Conservation (phyloP, 768 basidiomycete species). For the Rhodotorula taiwanensis region DNA sequence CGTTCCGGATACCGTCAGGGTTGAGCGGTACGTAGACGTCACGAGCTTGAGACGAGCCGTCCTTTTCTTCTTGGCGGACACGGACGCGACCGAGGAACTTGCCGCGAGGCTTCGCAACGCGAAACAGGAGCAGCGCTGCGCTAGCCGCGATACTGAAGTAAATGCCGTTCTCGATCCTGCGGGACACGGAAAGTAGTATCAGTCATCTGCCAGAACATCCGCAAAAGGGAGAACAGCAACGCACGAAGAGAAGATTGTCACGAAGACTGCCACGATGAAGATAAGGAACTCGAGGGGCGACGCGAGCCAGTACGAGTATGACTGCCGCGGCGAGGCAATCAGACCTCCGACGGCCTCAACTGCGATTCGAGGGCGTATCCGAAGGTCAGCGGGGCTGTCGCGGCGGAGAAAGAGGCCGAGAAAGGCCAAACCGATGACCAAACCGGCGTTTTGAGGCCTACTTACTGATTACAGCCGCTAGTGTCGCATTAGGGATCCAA, state of each 20-base stretch:
- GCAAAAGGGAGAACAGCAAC: too few species aligned
- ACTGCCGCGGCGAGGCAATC: conserved; percentile 71
- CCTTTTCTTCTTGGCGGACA: conserved; percentile 47
- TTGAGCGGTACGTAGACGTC: conserved; percentile 78
- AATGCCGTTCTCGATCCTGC: conserved; percentile 68
- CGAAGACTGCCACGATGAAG: conserved; percentile 44
- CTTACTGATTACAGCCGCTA: conserved; percentile 94
- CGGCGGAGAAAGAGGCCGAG: conserved; percentile 15
- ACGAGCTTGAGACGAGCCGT: conserved; percentile 50
- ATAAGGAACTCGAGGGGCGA: conserved; percentile 65
- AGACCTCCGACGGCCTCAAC: conserved; percentile 50
- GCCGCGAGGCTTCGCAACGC: conserved; percentile 78
- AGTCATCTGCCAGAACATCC: too few species aligned
- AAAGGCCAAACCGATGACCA: conserved; percentile 69
- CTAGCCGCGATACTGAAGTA: conserved; percentile 58
- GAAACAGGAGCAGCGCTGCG: conserved; percentile 69
- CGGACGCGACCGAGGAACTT: conserved; percentile 81
- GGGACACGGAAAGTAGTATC: too few species aligned
- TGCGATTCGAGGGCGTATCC: too few species aligned
- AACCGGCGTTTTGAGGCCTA: too few species aligned
- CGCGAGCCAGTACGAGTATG: conserved; percentile 86
- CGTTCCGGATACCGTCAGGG: conserved; percentile 53
- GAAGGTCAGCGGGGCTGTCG: too few species aligned
- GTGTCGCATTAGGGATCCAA: conserved; percentile 49
- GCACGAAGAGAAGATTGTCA: conserved; percentile 89